Conservation (phyloP, 1,284 basidiomycete genomes). For the Erythrobasidium hasegawianum region DNA sequence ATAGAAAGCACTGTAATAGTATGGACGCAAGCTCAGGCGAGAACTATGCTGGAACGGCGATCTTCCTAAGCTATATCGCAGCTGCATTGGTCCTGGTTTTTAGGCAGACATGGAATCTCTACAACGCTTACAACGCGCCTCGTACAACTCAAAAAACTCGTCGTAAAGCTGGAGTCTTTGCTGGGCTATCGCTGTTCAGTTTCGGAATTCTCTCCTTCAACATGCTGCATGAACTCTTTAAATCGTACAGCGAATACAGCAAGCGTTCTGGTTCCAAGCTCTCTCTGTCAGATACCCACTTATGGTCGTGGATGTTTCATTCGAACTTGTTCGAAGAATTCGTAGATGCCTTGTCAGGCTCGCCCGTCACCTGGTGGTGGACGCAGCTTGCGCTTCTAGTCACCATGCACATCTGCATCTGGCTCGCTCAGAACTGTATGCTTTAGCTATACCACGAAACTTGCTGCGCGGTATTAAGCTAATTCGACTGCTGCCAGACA, state of each 20-base stretch:
- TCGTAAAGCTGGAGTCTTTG: not conserved
- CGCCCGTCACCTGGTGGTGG: constrained; percentile 16
- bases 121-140: not conserved
- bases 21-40: too few species aligned
- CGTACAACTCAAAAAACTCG: too few species aligned
- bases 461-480: not conserved
- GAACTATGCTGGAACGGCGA: constrained; percentile 8
- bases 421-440: constrained; percentile 1
- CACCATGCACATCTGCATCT: constrained; percentile 2
- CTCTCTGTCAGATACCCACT: not conserved
- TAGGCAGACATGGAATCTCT: constrained; percentile 4
- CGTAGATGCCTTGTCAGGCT: constrained; percentile 4
- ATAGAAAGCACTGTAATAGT: too few species aligned
- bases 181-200: not conserved
- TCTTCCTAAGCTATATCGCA: constrained; percentile 22
- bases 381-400: constrained; percentile 16
- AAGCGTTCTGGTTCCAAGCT: not conserved
- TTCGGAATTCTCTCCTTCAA: constrained; percentile 21
- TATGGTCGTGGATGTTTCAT: constrained; percentile 29
- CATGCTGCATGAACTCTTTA: constrained; percentile 17
- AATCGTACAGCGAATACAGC: constrained; percentile 3
- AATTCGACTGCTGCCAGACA: not conserved
- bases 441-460: not conserved
- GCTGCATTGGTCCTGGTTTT: constrained; percentile 17
- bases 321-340: constrained; percentile 28